Percentiles rank a stretch among this genome's conserved stretches.
phyloP scores from a whole-genome alignment of 768 basidiomycete genomes.

The Coprinellus micaceus region DNA sequence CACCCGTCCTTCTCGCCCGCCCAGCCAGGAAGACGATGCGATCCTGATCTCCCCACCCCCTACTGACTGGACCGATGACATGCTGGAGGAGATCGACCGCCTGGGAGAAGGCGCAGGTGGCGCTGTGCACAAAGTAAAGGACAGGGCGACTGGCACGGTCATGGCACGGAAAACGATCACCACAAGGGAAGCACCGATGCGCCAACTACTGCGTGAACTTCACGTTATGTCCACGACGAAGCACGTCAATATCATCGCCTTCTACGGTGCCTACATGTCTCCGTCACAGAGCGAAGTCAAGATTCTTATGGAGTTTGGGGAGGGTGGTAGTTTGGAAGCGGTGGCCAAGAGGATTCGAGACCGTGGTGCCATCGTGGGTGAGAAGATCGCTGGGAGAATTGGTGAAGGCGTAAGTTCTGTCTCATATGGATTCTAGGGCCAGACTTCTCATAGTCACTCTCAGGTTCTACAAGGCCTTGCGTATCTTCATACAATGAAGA shows the following conservation, averaged over 20 bases:
- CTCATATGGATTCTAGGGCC: constrained; percentile 7
- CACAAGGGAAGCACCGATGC: constrained; percentile 83
- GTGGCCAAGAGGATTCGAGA: constrained; percentile 83
- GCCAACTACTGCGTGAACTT: constrained; percentile 90
- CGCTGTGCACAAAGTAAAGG: constrained; percentile 90
- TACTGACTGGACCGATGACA: constrained; percentile 60
- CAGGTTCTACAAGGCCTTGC: constrained; percentile 88
- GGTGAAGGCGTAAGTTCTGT: constrained; percentile 76
- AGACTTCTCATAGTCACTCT: constrained; percentile 11
- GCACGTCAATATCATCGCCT: constrained; percentile 85
- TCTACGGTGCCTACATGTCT: constrained; percentile 89
- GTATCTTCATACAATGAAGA: constrained; percentile 86
- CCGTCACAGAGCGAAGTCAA: constrained; percentile 89
- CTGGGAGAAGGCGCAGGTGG: constrained; percentile 96
- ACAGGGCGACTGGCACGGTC: constrained; percentile 71
- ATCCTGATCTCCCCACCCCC: constrained; percentile 15
- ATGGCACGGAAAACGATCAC: constrained; percentile 96
- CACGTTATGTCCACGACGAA: constrained; percentile 82
- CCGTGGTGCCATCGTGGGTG: constrained; percentile 73
- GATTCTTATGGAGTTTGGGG: constrained; percentile 88
- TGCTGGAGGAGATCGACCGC: constrained; percentile 71
- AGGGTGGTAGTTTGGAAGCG: constrained; percentile 86
- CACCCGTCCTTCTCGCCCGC: constrained; percentile 1
- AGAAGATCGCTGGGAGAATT: constrained; percentile 86
- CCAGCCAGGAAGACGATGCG: constrained; percentile 20